Evolutionary conservation across 1,139 yeast species (phyloP).

Genomic region (Sugiyamaella sp.): DNA sequence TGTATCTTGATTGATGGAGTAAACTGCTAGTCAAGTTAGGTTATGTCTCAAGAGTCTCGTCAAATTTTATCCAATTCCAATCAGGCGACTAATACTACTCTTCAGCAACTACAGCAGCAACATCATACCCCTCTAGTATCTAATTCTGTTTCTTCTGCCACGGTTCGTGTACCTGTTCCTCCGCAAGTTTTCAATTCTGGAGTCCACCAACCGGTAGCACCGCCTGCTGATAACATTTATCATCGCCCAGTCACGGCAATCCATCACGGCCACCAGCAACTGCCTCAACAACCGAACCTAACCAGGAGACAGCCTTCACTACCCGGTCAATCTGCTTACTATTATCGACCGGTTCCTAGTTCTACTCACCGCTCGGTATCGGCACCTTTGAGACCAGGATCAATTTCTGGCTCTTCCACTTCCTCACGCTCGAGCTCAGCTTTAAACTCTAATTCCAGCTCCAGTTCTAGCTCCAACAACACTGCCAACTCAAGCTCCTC

Average conservation of each 20-base stretch:
- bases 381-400: constrained; percentile 13
- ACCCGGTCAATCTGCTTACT: constrained; percentile 7
- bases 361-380: constrained; percentile 10
- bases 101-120: background rate
- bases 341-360: constrained; percentile 1
- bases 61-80: constrained; percentile 15
- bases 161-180: background rate
- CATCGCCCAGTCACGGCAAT: constrained; percentile 11
- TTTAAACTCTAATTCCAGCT: background rate
- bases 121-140: background rate
- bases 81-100: constrained; percentile 8
- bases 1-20: constrained; percentile 13
- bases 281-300: constrained; percentile 2
- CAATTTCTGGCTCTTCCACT: constrained; percentile 10
- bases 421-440: constrained; percentile 1
- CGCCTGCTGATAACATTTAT: constrained; percentile 16
- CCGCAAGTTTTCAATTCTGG: background rate
- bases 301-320: constrained; percentile 6
- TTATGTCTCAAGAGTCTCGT: constrained; percentile 24
- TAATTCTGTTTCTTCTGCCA: background rate
- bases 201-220: constrained; percentile 9
- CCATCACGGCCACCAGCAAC: background rate
- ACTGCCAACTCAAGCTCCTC: constrained; percentile 11
- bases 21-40: constrained; percentile 11
- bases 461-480: constrained; percentile 10